A percentile compares a stretch with the other conserved stretches of the same genome.
phyloP scores from a whole-genome alignment of 306 rosid species.

The Rosa rugosa region DNA sequence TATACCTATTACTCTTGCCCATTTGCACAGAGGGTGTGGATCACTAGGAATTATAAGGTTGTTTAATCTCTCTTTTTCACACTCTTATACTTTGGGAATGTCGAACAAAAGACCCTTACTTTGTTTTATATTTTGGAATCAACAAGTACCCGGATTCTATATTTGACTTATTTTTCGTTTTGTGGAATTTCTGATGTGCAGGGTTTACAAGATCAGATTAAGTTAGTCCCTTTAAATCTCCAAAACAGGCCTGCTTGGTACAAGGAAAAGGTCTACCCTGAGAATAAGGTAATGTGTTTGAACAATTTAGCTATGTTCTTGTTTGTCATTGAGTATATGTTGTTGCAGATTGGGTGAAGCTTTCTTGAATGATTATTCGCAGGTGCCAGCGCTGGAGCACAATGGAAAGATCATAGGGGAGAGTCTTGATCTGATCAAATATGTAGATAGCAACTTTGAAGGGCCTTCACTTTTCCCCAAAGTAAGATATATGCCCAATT shows the following conservation, averaged over 20 bases:
- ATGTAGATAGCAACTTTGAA: constrained; percentile 56
- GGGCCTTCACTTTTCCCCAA: constrained; percentile 57
- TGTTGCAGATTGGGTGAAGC: background rate
- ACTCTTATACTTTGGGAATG: background rate
- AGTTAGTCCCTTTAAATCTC: constrained; percentile 65
- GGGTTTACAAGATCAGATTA: constrained; percentile 72
- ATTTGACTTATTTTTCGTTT: background rate
- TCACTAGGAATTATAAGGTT: constrained; percentile 79
- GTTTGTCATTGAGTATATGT: background rate
- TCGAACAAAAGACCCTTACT: background rate
- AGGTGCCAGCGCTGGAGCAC: constrained; percentile 94
- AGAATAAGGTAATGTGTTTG: constrained; percentile 46
- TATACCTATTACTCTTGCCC: constrained; percentile 59
- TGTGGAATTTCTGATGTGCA: constrained; percentile 25
- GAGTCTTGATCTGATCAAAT: constrained; percentile 83
- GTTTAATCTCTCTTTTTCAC: background rate
- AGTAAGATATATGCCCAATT: constrained; percentile 36
- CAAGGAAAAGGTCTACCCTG: constrained; percentile 71
- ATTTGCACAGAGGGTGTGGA: constrained; percentile 86
- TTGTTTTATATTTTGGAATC: background rate
- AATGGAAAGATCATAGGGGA: constrained; percentile 78
- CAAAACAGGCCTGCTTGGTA: constrained; percentile 77
- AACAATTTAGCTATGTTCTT: constrained; percentile 3
- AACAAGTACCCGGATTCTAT: background rate
- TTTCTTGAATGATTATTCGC: constrained; percentile 8